phyloP scores from a whole-genome alignment of 495 filamentous ascomycete species.

The Penicillium canescens region DNA sequence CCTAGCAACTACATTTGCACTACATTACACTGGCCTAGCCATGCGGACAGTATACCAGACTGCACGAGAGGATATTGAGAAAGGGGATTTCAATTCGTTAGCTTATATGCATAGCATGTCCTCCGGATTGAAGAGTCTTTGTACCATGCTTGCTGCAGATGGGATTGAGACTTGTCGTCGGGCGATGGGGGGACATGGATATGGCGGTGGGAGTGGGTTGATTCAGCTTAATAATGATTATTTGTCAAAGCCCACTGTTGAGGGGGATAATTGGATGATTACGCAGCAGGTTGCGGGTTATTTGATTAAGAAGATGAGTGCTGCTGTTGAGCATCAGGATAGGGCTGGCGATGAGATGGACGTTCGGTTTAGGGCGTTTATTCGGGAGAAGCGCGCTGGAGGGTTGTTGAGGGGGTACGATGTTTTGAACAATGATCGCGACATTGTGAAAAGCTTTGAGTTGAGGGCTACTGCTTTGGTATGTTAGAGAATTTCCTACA shows the following conservation, averaged over 20 bases:
- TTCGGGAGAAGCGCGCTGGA: slow-evolving; percentile 4
- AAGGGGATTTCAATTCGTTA: slow-evolving; percentile 39
- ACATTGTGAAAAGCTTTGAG: slow-evolving; percentile 43
- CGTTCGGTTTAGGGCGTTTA: slow-evolving; percentile 22
- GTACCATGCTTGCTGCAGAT: slow-evolving; percentile 48
- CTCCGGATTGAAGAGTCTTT: slow-evolving; percentile 51
- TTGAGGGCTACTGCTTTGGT: slow-evolving; percentile 41
- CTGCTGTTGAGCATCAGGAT: slow-evolving; percentile 15
- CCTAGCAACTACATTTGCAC: slow-evolving; percentile 47
- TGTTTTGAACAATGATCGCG: slow-evolving; percentile 28
- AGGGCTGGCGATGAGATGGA: slow-evolving; percentile 22
- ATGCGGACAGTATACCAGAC: slow-evolving; percentile 41
- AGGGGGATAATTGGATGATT: slow-evolving; percentile 58
- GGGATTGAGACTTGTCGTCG: slow-evolving; percentile 51
- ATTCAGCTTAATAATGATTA: slow-evolving; percentile 49
- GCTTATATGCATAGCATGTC: slow-evolving; percentile 50
- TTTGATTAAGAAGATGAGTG: slow-evolving; percentile 49
- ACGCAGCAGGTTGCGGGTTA: slow-evolving; percentile 49
- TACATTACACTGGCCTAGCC: slow-evolving; percentile 48
- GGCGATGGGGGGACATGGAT: slow-evolving; percentile 51
- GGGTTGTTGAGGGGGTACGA: slow-evolving; percentile 1
- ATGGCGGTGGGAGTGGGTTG: slow-evolving; percentile 47
- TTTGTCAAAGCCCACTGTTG: slow-evolving; percentile 50
- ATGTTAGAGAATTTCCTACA: not conserved
- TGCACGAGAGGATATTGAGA: slow-evolving; percentile 39